These are phyloP conservation scores for Mycosphaerella sp. DNA, from an alignment of 2,329 filamentous ascomycete genomes.

Conservation along the genomic window DNA sequence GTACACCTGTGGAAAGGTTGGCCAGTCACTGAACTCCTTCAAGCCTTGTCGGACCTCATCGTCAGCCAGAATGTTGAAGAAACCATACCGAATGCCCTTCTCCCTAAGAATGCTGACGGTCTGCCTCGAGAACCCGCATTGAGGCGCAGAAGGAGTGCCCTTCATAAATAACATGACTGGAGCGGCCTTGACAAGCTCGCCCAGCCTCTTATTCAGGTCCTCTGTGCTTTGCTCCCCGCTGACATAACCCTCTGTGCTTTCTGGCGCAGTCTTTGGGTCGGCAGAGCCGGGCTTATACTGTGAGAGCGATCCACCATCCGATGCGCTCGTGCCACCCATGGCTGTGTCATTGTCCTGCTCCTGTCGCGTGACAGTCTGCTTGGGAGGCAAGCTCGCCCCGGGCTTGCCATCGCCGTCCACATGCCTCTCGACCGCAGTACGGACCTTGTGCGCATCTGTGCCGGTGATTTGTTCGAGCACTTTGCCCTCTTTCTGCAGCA, in stretches of 20 bases:
- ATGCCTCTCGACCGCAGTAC: conserved; percentile 77
- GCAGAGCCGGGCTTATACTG: conserved; percentile 40
- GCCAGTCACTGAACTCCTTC: conserved; percentile 98
- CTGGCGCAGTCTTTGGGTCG: conserved; percentile 45
- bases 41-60: conserved; percentile 94
- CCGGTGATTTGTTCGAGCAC: conserved; percentile 82
- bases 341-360: conserved; percentile 10
- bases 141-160: conserved; percentile 78
- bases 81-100: conserved; percentile 89
- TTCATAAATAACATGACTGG: conserved; percentile 99
- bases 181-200: conserved; percentile 84
- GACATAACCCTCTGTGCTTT: conserved; percentile 39
- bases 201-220: conserved; percentile 73
- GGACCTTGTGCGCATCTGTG: conserved; percentile 79
- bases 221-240: conserved; percentile 58
- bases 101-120: conserved; percentile 81
- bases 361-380: conserved; percentile 34
- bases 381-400: conserved; percentile 39
- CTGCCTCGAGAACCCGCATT: conserved; percentile 91
- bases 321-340: conserved; percentile 24
- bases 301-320: conserved; percentile 33
- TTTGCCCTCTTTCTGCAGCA: conserved; percentile 68
- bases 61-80: conserved; percentile 98
- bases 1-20: conserved; percentile 94
- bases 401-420: conserved; percentile 43